These are phyloP conservation scores for Aspergillus sp. DNA, from an alignment of 2,329 filamentous ascomycete genomes.

Conservation along the genomic window DNA sequence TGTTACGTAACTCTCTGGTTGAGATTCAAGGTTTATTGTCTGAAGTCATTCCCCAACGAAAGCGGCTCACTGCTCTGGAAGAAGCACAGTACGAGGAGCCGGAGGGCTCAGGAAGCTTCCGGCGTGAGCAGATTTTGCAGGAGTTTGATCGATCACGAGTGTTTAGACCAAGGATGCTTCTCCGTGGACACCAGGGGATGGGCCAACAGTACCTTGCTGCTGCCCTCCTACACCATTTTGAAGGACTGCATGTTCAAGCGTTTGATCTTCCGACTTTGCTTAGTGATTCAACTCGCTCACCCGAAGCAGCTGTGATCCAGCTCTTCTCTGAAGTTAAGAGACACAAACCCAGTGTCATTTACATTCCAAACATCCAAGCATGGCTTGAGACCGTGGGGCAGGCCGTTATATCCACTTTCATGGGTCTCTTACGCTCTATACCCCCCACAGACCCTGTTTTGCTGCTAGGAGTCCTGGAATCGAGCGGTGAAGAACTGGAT, in stretches of 20 bases:
- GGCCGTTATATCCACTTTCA: constrained; percentile 70
- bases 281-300: constrained; percentile 72
- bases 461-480: constrained; percentile 78
- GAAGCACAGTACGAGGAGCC: constrained; percentile 90
- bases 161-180: constrained; percentile 81
- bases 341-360: constrained; percentile 94
- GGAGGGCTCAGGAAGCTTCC: constrained; percentile 77
- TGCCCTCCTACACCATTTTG: constrained; percentile 83
- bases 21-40: constrained; percentile 67
- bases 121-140: constrained; percentile 68
- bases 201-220: constrained; percentile 85
- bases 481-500: constrained; percentile 58
- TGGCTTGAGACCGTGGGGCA: constrained; percentile 73
- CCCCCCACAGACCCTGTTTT: constrained; percentile 88
- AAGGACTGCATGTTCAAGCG: constrained; percentile 89
- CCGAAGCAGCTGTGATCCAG: constrained; percentile 84
- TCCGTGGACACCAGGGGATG: constrained; percentile 82
- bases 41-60: constrained; percentile 74
- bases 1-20: constrained; percentile 68
- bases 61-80: constrained; percentile 82
- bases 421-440: constrained; percentile 73
- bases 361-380: constrained; percentile 81
- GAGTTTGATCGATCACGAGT: constrained; percentile 85
- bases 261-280: constrained; percentile 87
- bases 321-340: constrained; percentile 89